phyloP scores from a whole-genome alignment of 2,329 filamentous ascomycete genomes.

The Diaporthe caulivora region DNA sequence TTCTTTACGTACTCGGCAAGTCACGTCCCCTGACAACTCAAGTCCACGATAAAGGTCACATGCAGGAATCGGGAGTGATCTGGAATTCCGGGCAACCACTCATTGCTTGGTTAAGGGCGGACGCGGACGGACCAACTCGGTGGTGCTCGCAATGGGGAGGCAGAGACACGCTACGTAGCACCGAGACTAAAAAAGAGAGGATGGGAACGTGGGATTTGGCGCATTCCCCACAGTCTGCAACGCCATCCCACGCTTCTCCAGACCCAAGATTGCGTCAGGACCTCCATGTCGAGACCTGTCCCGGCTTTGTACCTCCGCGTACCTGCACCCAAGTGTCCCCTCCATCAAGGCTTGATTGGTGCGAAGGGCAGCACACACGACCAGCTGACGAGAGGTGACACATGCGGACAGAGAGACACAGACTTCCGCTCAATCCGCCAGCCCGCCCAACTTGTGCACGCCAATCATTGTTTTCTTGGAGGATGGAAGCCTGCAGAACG shows the following conservation, averaged over 20 bases:
- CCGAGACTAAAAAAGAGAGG: conserved; percentile 25
- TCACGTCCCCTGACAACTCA: background rate
- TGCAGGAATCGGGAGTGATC: conserved; percentile 12
- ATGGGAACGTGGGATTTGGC: conserved; percentile 32
- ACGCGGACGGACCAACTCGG: conserved; percentile 3
- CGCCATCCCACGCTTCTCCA: conserved; percentile 40
- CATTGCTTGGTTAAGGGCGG: conserved; percentile 15
- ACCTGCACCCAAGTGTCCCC: conserved; percentile 23
- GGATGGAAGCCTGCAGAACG: conserved; percentile 1
- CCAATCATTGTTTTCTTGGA: background rate
- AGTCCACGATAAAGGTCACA: background rate
- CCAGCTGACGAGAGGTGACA: conserved; percentile 32
- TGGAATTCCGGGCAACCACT: conserved; percentile 9
- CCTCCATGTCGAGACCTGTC: conserved; percentile 25
- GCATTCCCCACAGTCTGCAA: conserved; percentile 37
- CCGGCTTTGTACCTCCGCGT: conserved; percentile 32
- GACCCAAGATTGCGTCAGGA: conserved; percentile 40
- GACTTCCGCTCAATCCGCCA: conserved; percentile 3
- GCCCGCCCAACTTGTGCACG: background rate
- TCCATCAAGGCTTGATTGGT: conserved; percentile 8
- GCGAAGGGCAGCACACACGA: background rate
- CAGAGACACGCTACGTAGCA: conserved; percentile 20
- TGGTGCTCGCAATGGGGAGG: conserved; percentile 1
- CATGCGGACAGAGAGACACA: background rate
- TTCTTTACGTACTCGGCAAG: conserved; percentile 21